phyloP scores from a whole-genome alignment of 2,329 filamentous ascomycete species.

The Fulvia fulva region DNA sequence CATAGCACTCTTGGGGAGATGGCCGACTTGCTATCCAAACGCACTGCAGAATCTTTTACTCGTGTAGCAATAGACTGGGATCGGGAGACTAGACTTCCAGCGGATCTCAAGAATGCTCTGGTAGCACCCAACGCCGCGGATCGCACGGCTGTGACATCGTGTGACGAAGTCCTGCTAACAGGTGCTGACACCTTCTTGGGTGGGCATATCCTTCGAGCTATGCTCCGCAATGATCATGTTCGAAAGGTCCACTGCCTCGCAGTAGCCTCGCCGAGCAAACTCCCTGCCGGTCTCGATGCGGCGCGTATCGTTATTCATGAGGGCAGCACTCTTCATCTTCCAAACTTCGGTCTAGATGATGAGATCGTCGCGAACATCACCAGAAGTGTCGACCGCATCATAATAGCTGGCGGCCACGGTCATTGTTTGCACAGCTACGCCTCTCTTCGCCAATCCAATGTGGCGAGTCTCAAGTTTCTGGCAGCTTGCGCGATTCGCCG shows the following conservation, averaged over 20 bases:
- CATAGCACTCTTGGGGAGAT: slow-evolving; percentile 39
- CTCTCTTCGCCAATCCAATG: slow-evolving; percentile 26
- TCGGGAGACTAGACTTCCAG: slow-evolving; percentile 31
- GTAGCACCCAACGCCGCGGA: not conserved
- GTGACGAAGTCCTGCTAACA: slow-evolving; percentile 33
- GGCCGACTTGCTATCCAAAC: slow-evolving; percentile 33
- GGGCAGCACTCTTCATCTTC: slow-evolving; percentile 9
- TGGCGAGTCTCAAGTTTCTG: slow-evolving; percentile 16
- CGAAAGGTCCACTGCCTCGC: slow-evolving; percentile 45
- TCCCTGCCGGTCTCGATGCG: slow-evolving; percentile 32
- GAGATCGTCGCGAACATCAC: slow-evolving; percentile 30
- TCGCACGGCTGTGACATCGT: not conserved
- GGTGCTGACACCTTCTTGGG: slow-evolving; percentile 44
- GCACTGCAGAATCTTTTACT: slow-evolving; percentile 2
- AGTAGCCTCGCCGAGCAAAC: slow-evolving; percentile 31
- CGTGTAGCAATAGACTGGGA: slow-evolving; percentile 38
- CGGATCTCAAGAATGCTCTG: slow-evolving; percentile 7
- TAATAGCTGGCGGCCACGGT: slow-evolving; percentile 25
- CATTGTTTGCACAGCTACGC: slow-evolving; percentile 30
- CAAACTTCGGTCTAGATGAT: slow-evolving; percentile 39
- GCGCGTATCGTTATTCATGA: slow-evolving; percentile 27
- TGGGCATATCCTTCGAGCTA: slow-evolving; percentile 34
- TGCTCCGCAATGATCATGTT: slow-evolving; percentile 35
- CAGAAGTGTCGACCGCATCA: slow-evolving; percentile 32
- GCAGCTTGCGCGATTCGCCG: slow-evolving; percentile 8